phyloP scores from a whole-genome alignment of 2,329 filamentous ascomycete species.

The Paramyrothecium roridum region DNA sequence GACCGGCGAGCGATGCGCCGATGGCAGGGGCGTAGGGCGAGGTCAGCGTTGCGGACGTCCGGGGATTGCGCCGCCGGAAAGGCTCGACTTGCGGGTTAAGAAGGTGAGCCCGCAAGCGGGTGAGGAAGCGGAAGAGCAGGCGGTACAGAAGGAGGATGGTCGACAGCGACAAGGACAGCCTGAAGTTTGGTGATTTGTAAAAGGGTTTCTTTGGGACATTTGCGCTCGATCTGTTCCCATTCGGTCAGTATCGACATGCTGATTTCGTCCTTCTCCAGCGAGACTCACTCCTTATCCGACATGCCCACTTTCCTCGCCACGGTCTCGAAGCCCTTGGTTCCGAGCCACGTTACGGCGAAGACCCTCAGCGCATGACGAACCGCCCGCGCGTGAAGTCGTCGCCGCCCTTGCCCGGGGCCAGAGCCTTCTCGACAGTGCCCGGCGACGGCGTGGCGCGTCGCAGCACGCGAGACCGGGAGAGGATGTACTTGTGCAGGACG shows the following conservation, averaged over 20 bases:
- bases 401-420: slow-evolving; percentile 29
- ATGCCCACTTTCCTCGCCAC: slow-evolving; percentile 44
- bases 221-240: slow-evolving; percentile 13
- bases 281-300: slow-evolving; percentile 39
- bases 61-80: slow-evolving; percentile 81
- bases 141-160: slow-evolving; percentile 86
- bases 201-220: slow-evolving; percentile 48
- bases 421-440: slow-evolving; percentile 44
- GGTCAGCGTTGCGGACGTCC: slow-evolving; percentile 70
- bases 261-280: neutral
- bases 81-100: slow-evolving; percentile 75
- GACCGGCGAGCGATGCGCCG: slow-evolving; percentile 83
- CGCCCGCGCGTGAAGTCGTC: slow-evolving; percentile 68
- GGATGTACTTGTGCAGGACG: slow-evolving; percentile 75
- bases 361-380: slow-evolving; percentile 69
- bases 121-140: slow-evolving; percentile 85
- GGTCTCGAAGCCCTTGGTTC: slow-evolving; percentile 60
- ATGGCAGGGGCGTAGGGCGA: slow-evolving; percentile 82
- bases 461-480: slow-evolving; percentile 65
- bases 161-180: slow-evolving; percentile 79
- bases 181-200: slow-evolving; percentile 66
- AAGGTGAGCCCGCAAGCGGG: slow-evolving; percentile 72
- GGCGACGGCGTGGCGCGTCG: slow-evolving; percentile 54
- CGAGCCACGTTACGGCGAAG: slow-evolving; percentile 61
- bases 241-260: neutral